Evolutionary conservation across 2,329 filamentous ascomycete species (phyloP), one percentile per base, ranked within the genome.

Genomic region (Fusarium sororula): DNA sequence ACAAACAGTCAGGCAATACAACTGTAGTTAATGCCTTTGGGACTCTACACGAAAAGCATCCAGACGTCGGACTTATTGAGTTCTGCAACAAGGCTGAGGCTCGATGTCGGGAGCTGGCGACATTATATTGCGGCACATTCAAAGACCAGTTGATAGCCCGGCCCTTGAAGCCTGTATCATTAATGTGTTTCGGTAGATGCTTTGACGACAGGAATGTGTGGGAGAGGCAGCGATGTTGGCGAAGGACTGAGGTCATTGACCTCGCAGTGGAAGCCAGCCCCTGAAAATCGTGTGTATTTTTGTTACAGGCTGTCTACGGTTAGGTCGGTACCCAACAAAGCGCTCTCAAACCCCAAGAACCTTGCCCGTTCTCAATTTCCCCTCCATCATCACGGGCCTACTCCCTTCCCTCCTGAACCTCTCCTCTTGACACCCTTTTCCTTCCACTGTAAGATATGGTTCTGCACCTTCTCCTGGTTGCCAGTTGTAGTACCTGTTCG

Each of bases 121-220:
- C 28, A 28, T 28, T 28, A 28, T 28, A 18, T 28, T 39, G 14
- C 7, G 30, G 22, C 6, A 26, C 12, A 1, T 26, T 26, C 10
- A 10, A 0, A 7, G 17, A 11, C 17, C 8, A 14, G 20, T 30
- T n/a, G 6, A 30, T n/a, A 11, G 11, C 10, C 20, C 11, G 10
- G 10, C 0, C 4, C 4, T 11, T 5, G 14, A 2, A 5, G 6
- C n/a, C n/a, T 3, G 10, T n/a, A 1, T 17, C 7, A 7, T 28
- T 6, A 6, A 28, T 28, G 14, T 12, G 9, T 4, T 22, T 13
- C 1, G 35, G 6, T 55, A 0, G 20, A 14, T 39, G 24, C 14
- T 41, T 41, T 41, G 35, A 7, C 10, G 35, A 4, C 20, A 1
- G 20, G 7, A 5, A 5, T 12, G 24, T 37, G 17, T 37, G 17